Evolutionary conservation across 176 grass and related monocot genomes (phyloP), one percentile per base, ranked within the genome.

Genomic region (Juncus inflexus): DNA sequence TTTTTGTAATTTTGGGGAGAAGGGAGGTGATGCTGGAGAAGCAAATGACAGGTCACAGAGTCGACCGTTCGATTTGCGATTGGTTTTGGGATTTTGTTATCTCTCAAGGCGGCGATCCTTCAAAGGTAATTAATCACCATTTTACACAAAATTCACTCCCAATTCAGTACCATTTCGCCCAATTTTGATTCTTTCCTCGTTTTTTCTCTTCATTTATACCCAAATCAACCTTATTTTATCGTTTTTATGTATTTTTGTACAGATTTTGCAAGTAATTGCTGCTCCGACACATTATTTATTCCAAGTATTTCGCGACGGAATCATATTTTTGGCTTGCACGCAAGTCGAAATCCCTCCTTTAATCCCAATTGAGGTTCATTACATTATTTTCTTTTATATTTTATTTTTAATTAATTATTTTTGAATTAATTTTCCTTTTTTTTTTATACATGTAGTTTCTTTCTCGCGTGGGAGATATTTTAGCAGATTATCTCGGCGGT

Each of bases 11-110:
- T 12, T 38, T 11, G 37, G 14, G 7, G 49, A 39, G 16, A 67
- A 91, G 94, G 80, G 87, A 97, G 83, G 87, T 97, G 77, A 83
- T 97, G 77, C 76, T 97, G 66, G 94, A 97, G 83, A 91, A 97
- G 77, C 87, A 97, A 80, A 91, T 86, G 94, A 71, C 75, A 13
- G 85, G 67, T 12, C 94, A 89, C 77, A 67, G 80, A 16, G 88
- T 97, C n/a, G 87, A 97, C 72, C 85, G 94, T 15, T 79, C 82
- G 66, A 91, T 97, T 76, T 97, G 94, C 64, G 63, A 65, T 45
- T 97, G 94, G 87, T 97, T 89, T 52, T 97, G 75, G 85, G 80
- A 97, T 49, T 85, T 89, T 55, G 86, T 95, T 28, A 63, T 81
- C 14, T 73, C 83, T 37, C 77, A 90, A 61, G 79, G 69, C 15